phyloP scores from a whole-genome alignment of 257 asterid species.

The Solanum microdontum region DNA sequence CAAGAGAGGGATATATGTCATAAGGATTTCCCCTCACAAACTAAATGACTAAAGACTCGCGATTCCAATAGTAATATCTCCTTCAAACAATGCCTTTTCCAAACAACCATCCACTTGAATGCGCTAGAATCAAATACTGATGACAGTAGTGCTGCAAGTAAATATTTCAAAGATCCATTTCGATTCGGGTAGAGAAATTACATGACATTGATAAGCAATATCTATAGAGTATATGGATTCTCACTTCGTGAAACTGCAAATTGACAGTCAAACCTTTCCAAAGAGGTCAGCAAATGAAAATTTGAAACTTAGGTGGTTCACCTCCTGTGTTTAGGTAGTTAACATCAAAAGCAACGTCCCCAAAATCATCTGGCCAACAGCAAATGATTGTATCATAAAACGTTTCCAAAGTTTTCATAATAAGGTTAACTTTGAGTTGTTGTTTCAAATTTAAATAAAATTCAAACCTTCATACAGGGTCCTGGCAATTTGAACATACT shows the following conservation, averaged over 20 bases:
- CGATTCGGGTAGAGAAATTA: neutral
- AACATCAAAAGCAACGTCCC: conserved; percentile 67
- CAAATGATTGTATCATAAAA: neutral
- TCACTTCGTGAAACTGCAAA: neutral
- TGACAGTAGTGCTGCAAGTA: neutral
- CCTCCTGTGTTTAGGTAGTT: conserved; percentile 75
- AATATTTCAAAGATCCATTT: neutral
- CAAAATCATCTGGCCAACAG: conserved; percentile 63
- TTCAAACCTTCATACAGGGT: conserved; percentile 76
- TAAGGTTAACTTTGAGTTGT: neutral
- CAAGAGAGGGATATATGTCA: neutral
- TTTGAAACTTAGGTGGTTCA: conserved; percentile 36
- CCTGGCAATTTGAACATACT: conserved; percentile 55
- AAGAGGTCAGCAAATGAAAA: conserved; percentile 62
- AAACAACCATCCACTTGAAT: neutral
- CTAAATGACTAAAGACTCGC: neutral
- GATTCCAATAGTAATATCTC: neutral
- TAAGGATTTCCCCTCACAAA: neutral
- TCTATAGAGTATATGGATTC: neutral
- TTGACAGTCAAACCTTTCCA: conserved; percentile 4
- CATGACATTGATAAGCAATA: neutral
- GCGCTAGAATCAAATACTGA: neutral
- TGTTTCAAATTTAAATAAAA: neutral
- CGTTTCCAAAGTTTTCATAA: neutral
- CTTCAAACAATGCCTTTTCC: neutral